These are phyloP conservation scores for Candolleomyces aberdarensis DNA, from an alignment of 768 basidiomycete genomes.

Conservation along the genomic window DNA sequence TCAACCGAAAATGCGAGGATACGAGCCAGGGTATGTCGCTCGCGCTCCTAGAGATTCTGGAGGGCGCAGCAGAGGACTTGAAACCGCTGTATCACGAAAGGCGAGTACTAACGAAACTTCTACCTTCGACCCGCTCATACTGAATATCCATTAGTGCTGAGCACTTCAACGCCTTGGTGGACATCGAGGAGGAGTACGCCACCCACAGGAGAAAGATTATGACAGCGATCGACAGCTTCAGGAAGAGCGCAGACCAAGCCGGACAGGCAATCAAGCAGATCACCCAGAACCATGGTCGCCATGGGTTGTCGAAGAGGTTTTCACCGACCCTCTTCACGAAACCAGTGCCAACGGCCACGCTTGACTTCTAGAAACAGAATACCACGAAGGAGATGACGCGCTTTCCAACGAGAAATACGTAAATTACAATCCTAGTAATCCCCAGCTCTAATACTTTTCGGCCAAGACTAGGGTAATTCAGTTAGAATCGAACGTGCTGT, in stretches of 20 bases:
- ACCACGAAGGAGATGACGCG: neutral
- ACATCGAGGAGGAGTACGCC: constrained; percentile 54
- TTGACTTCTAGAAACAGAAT: neutral
- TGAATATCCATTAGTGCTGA: constrained; percentile 32
- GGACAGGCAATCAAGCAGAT: constrained; percentile 31
- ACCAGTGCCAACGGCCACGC: neutral
- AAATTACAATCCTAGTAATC: neutral
- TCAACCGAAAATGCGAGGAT: constrained; percentile 44
- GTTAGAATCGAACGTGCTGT: neutral
- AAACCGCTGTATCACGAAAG: constrained; percentile 41
- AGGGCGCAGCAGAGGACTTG: constrained; percentile 41
- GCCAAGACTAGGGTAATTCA: constrained; percentile 23
- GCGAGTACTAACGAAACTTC: constrained; percentile 22
- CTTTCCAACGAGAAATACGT: neutral
- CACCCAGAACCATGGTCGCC: constrained; percentile 48
- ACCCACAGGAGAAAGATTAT: constrained; percentile 37
- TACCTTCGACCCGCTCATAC: neutral
- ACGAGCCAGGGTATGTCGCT: constrained; percentile 43
- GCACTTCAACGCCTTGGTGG: constrained; percentile 53
- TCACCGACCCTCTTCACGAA: constrained; percentile 40
- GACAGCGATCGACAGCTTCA: constrained; percentile 39
- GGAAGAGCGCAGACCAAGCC: constrained; percentile 35
- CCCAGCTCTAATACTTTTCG: constrained; percentile 26
- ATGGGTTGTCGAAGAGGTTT: constrained; percentile 47
- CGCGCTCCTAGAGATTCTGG: constrained; percentile 45